Evolutionary conservation across 805 yeast genomes (phyloP).

Genomic region (Yarrowia divulgata): DNA sequence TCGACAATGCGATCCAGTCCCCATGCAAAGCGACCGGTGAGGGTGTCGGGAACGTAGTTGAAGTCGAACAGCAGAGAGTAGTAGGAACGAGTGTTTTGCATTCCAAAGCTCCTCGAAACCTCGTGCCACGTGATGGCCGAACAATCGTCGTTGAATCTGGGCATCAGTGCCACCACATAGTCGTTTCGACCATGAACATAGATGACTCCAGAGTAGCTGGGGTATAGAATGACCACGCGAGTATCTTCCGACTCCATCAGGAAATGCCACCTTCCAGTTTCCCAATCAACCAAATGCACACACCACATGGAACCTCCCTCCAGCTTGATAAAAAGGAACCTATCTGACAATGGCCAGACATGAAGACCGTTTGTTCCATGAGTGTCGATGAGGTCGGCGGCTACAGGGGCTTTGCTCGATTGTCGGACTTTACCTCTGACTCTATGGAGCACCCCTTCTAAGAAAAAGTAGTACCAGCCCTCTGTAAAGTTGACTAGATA

Average conservation of each 20-base stretch:
- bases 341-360: constrained; percentile 11
- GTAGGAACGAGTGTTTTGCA: background rate
- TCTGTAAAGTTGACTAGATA: constrained; percentile 11
- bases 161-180: constrained; percentile 3
- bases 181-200: constrained; percentile 7
- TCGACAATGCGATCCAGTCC: constrained; percentile 1
- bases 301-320: constrained; percentile 11
- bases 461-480: constrained; percentile 13
- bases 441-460: background rate
- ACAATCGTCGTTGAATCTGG: constrained; percentile 2
- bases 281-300: constrained; percentile 20
- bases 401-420: background rate
- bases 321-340: constrained; percentile 7
- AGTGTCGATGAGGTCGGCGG: background rate
- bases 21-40: constrained; percentile 9
- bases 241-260: constrained; percentile 6
- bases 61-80: background rate
- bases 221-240: background rate
- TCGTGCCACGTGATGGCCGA: constrained; percentile 2
- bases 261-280: constrained; percentile 14
- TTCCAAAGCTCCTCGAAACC: background rate
- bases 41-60: constrained; percentile 17
- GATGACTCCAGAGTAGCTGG: constrained; percentile 11
- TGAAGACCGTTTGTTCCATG: constrained; percentile 18
- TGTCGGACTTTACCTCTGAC: background rate